Conservation (phyloP, 331 rosid genomes). For the Quercus lobata region DNA sequence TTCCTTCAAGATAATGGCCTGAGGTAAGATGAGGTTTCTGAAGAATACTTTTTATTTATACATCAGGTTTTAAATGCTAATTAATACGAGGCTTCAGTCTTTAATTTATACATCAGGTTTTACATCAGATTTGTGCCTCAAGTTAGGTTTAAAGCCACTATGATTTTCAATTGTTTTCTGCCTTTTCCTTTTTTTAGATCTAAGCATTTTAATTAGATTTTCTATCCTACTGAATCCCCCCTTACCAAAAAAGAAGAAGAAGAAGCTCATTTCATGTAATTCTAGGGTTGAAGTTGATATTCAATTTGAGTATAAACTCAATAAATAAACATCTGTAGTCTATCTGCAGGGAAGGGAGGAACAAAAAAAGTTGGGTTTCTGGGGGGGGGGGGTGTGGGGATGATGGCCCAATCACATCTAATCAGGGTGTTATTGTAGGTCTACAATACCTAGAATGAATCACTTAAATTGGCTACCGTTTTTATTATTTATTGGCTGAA, state of each 20-base stretch:
- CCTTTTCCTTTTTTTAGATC: background rate
- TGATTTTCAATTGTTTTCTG: background rate
- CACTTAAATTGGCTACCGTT: background rate
- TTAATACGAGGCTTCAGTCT: slow-evolving; percentile 1
- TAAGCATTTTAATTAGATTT: background rate
- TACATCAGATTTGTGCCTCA: slow-evolving; percentile 6
- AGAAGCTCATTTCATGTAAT: no score
- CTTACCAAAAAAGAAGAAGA: no score
- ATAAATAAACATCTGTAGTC: no score
- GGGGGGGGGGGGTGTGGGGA: no score
- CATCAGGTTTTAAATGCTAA: slow-evolving; percentile 10
- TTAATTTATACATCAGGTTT: slow-evolving; percentile 12
- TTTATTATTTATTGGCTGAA: background rate
- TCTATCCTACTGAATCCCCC: background rate
- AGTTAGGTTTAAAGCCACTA: background rate
- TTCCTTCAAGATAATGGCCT: slow-evolving; percentile 66
- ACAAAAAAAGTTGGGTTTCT: no score
- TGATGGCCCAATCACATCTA: no score
- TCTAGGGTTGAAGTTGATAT: background rate
- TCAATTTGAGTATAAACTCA: no score
- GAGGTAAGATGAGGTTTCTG: slow-evolving; percentile 47
- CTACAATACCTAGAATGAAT: background rate
- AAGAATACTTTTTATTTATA: slow-evolving; percentile 15
- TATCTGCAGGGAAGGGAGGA: background rate
- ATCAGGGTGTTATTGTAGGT: background rate